Percentiles rank a stretch among this genome's conserved stretches.
Evolutionary conservation across 2,329 filamentous ascomycete genomes (phyloP).

Genomic region (Simplicillium sp.): DNA sequence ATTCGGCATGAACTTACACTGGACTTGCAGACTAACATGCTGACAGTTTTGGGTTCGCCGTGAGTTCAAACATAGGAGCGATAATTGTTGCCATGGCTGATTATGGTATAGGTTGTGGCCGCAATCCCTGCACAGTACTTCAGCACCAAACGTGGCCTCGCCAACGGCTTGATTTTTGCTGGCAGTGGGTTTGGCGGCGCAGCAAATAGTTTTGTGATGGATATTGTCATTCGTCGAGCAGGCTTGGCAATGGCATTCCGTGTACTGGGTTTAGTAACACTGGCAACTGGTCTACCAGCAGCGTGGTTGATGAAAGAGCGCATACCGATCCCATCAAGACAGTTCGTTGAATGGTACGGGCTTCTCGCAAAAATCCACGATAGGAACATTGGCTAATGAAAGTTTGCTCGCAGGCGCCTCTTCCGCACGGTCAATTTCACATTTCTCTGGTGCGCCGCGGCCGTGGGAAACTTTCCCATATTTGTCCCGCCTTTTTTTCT

Average conservation of each 20-base stretch:
- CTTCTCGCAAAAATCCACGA: no score
- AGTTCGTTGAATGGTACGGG: constrained; percentile 44
- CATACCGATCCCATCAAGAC: constrained; percentile 9
- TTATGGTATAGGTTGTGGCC: no score
- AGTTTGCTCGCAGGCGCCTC: constrained; percentile 33
- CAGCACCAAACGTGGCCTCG: constrained; percentile 39
- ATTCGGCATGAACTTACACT: no score
- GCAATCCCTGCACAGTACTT: constrained; percentile 46
- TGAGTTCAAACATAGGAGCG: no score
- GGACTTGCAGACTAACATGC: no score
- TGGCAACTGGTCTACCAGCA: constrained; percentile 40
- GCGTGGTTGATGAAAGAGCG: constrained; percentile 43
- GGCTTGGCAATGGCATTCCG: constrained; percentile 42
- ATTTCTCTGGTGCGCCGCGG: constrained; percentile 42
- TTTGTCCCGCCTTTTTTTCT: constrained; percentile 54
- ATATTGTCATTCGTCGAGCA: constrained; percentile 33
- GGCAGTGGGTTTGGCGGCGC: constrained; percentile 48
- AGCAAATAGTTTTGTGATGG: constrained; percentile 37
- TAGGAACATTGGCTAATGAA: no score
- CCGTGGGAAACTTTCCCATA: constrained; percentile 48
- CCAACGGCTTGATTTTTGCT: constrained; percentile 44
- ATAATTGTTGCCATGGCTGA: no score
- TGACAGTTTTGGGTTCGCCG: constrained; percentile 21
- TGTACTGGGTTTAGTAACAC: constrained; percentile 39
- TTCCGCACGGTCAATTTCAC: constrained; percentile 42